A percentile compares a stretch with the other conserved stretches of the same genome.
These are phyloP conservation scores for Physcomitrellopsis africana DNA, from an alignment of 225 moss, liverwort and hornwort species.

Conservation along the genomic window DNA sequence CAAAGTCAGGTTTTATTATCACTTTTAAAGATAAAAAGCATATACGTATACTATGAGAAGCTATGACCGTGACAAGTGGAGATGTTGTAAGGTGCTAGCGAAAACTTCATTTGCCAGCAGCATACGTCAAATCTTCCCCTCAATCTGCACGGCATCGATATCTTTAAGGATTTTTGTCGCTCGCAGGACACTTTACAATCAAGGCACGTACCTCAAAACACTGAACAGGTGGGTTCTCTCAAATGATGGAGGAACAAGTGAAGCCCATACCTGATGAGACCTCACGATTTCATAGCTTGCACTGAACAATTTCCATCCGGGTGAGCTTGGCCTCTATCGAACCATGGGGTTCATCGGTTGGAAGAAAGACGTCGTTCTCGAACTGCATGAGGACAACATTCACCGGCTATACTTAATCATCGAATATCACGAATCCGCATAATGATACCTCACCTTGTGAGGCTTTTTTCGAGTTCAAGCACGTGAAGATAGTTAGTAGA, in stretches of 20 bases:
- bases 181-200: too few species aligned
- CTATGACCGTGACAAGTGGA: too few species aligned
- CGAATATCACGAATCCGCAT: neutral
- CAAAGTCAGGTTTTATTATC: too few species aligned
- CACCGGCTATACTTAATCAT: neutral
- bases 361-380: constrained; percentile 83
- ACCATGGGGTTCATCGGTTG: constrained; percentile 96
- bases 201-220: too few species aligned
- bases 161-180: too few species aligned
- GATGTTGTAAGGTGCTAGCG: too few species aligned
- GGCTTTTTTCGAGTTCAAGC: neutral
- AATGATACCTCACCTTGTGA: neutral
- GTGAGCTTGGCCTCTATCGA: constrained; percentile 89
- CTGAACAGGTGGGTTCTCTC: too few species aligned
- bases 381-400: constrained; percentile 59
- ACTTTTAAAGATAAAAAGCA: too few species aligned
- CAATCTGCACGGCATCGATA: too few species aligned
- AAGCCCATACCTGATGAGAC: constrained; percentile 21
- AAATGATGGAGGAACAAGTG: neutral
- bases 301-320: constrained; percentile 52
- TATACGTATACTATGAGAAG: too few species aligned
- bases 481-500: neutral
- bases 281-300: constrained; percentile 60
- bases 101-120: too few species aligned
- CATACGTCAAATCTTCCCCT: too few species aligned